phyloP scores from a whole-genome alignment of 768 basidiomycete species.

The Mycena alexandri region DNA sequence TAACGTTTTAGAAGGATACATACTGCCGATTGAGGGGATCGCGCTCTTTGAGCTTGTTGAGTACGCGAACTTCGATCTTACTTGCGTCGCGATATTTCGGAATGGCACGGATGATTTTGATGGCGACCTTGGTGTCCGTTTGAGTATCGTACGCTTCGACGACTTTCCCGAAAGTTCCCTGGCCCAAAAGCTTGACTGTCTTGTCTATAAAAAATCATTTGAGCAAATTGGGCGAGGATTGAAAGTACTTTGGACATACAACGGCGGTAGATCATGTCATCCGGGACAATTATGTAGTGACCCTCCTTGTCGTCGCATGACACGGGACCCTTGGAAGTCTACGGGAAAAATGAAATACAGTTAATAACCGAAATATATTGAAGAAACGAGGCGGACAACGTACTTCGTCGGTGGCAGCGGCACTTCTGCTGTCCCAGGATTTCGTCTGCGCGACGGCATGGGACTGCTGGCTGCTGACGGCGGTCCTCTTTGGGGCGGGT shows the following conservation, averaged over 20 bases:
- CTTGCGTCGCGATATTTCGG: conserved; percentile 99
- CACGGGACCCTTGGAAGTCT: conserved; percentile 75
- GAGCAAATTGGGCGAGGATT: conserved; percentile 33
- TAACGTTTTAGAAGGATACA: conserved; percentile 49
- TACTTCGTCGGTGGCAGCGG: conserved; percentile 77
- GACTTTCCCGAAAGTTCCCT: conserved; percentile 99
- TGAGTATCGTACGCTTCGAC: conserved; percentile 91
- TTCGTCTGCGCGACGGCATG: conserved; percentile 65
- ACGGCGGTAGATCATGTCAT: conserved; percentile 88
- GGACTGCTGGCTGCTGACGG: conserved; percentile 62
- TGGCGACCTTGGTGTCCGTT: conserved; percentile 85
- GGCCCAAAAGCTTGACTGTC: conserved; percentile 90
- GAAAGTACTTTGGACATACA: conserved; percentile 64
- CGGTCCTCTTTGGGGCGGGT: conserved; percentile 73
- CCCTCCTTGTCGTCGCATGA: conserved; percentile 98
- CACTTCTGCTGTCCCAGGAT: conserved; percentile 77
- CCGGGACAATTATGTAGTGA: conserved; percentile 95
- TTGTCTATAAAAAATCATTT: conserved; percentile 71
- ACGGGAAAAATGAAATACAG: conserved; percentile 45
- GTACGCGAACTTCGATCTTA: conserved; percentile 96
- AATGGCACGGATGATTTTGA: conserved; percentile 98
- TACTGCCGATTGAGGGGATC: conserved; percentile 92
- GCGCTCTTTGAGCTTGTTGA: conserved; percentile 89
- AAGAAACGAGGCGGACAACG: conserved; percentile 48
- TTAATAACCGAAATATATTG: conserved; percentile 34